Evolutionary conservation across 176 grass and related monocot species (phyloP).

Genomic region (Pontederia paniculata): DNA sequence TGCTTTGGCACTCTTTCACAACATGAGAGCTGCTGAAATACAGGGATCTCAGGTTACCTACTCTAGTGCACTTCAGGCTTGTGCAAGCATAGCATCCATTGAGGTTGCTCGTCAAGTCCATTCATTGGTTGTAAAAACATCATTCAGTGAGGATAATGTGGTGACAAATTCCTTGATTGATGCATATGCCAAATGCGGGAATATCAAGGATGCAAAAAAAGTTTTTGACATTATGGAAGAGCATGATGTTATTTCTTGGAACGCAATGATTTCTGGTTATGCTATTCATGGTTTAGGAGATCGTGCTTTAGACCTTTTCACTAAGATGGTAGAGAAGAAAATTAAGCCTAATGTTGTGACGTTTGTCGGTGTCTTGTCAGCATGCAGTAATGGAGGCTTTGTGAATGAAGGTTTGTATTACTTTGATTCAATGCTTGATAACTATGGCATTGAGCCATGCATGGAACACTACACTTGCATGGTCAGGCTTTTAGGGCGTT

Average conservation of each 20-base stretch:
- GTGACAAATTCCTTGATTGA: constrained; percentile 71
- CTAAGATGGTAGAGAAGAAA: constrained; percentile 2
- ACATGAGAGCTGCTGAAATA: constrained; percentile 32
- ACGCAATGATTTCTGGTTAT: constrained; percentile 29
- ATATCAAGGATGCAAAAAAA: constrained; percentile 37
- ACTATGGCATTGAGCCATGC: constrained; percentile 19
- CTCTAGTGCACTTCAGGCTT: constrained; percentile 61
- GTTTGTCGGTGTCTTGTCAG: constrained; percentile 19
- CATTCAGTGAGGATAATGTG: constrained; percentile 34
- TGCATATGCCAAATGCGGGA: constrained; percentile 70
- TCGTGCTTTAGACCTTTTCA: constrained; percentile 21
- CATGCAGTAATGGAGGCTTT: constrained; percentile 16
- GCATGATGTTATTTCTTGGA: constrained; percentile 29
- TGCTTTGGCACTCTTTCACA: constrained; percentile 40
- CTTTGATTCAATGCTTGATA: constrained; percentile 16
- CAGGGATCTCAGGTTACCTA: constrained; percentile 53
- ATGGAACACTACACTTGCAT: constrained; percentile 39
- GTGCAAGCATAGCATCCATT: constrained; percentile 41
- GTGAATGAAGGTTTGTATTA: constrained; percentile 12
- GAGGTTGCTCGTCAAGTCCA: constrained; percentile 47
- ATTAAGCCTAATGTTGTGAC: constrained; percentile 18
- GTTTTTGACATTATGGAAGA: constrained; percentile 25
- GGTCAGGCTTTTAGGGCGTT: constrained; percentile 26
- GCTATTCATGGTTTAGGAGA: constrained; percentile 20
- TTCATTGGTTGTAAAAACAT: constrained; percentile 51